phyloP scores from a whole-genome alignment of 805 yeast genomes.

The Starmerella floricola region DNA sequence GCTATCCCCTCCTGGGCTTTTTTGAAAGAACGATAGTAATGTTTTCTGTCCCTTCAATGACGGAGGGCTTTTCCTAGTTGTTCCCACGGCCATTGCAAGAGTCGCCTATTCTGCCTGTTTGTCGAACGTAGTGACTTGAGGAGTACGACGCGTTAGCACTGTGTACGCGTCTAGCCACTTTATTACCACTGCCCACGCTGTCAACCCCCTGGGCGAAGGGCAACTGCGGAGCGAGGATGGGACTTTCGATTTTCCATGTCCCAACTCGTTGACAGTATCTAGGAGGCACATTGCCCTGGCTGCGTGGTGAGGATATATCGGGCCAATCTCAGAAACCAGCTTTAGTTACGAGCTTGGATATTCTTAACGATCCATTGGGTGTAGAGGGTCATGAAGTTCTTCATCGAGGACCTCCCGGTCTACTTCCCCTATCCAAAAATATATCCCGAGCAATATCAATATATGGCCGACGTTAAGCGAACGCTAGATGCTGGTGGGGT shows the following conservation, averaged over 20 bases:
- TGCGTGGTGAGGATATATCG: too few species aligned
- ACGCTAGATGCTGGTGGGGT: constrained; percentile 94
- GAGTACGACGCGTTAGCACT: background rate
- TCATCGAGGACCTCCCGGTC: constrained; percentile 89
- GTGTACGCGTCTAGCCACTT: too few species aligned
- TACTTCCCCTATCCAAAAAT: constrained; percentile 92
- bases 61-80: constrained; percentile 5
- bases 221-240: too few species aligned
- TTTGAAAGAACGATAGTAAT: constrained; percentile 17
- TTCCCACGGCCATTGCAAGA: background rate
- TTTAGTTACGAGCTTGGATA: background rate
- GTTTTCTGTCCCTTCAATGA: constrained; percentile 12
- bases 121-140: too few species aligned
- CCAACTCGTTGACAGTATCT: too few species aligned
- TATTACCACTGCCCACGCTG: too few species aligned
- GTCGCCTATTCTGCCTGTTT: too few species aligned
- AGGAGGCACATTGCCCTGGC: too few species aligned
- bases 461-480: constrained; percentile 90
- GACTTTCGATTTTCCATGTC: too few species aligned
- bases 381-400: constrained; percentile 54
- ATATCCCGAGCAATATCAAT: constrained; percentile 96
- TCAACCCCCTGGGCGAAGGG: too few species aligned
- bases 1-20: constrained; percentile 3
- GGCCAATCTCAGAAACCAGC: too few species aligned
- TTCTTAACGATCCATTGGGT: background rate